A percentile compares a stretch with the other conserved stretches of the same genome.
Conservation (phyloP, 148 eudicot species). For the Simmondsia chinensis region DNA sequence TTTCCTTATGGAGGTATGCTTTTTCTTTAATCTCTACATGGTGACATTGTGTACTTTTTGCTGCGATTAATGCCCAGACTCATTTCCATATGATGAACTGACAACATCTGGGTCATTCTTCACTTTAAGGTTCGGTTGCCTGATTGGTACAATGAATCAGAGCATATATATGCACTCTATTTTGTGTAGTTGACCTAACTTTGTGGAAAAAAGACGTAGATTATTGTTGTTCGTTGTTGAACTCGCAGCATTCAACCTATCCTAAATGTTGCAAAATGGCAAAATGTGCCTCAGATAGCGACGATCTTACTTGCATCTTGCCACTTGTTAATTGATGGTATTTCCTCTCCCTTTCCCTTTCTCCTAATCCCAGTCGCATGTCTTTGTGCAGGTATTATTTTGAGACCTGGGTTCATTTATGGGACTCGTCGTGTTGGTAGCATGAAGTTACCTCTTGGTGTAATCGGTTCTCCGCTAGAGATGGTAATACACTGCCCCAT, state of each 20-base stretch:
- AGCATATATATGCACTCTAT: too few relatives aligned
- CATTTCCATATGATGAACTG: background rate
- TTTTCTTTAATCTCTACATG: background rate
- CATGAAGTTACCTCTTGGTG: conserved; percentile 70
- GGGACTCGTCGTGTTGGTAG: conserved; percentile 80
- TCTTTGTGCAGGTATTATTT: conserved; percentile 48
- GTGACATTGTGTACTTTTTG: background rate
- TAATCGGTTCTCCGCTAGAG: conserved; percentile 75
- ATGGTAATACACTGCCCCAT: conserved; percentile 28
- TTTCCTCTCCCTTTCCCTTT: background rate
- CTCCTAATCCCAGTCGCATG: background rate
- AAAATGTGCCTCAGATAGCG: too few relatives aligned
- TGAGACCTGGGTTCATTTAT: conserved; percentile 82
- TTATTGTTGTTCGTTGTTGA: too few relatives aligned
- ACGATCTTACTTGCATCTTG: background rate
- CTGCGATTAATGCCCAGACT: background rate
- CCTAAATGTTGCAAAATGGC: too few relatives aligned
- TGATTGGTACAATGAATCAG: too few relatives aligned
- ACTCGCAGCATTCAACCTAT: too few relatives aligned
- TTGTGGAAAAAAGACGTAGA: too few relatives aligned
- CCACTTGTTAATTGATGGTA: background rate
- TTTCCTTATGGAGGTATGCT: conserved; percentile 80
- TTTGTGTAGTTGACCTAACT: too few relatives aligned
- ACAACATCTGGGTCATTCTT: too few relatives aligned
- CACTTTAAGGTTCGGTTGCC: too few relatives aligned